phyloP scores from a whole-genome alignment of 2,329 filamentous ascomycete species.

The Phyllosticta citriasiana region DNA sequence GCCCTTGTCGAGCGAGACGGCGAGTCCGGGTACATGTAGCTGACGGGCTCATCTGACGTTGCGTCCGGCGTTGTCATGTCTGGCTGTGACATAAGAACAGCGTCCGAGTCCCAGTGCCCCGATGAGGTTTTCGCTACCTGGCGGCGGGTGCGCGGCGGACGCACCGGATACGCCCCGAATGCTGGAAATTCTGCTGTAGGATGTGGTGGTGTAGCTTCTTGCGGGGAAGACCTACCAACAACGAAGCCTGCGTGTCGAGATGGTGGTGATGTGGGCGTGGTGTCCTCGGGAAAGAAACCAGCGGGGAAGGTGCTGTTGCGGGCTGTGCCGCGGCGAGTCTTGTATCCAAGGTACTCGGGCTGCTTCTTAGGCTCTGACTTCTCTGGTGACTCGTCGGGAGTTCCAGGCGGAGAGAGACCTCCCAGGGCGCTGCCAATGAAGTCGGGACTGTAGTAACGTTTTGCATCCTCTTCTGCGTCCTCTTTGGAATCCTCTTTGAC shows the following conservation, averaged over 20 bases:
- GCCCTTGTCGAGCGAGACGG: neutral
- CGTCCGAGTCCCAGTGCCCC: slow-evolving; percentile 27
- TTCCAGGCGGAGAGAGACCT: neutral
- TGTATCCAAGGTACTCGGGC: neutral
- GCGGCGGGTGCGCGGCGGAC: neutral
- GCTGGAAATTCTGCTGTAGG: neutral
- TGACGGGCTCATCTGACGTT: neutral
- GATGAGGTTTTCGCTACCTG: neutral
- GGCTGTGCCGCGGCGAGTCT: neutral
- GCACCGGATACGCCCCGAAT: neutral
- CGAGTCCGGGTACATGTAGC: neutral
- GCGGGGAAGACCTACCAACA: neutral
- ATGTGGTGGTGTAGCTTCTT: neutral
- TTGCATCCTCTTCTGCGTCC: no score
- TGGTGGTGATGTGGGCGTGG: neutral
- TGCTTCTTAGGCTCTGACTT: neutral
- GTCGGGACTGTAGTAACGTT: slow-evolving; percentile 1
- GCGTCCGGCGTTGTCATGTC: slow-evolving; percentile 10
- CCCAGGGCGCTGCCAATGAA: neutral
- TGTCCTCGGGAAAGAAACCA: slow-evolving; percentile 18
- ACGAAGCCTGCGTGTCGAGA: neutral
- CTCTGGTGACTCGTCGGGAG: neutral
- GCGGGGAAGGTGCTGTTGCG: slow-evolving; percentile 13
- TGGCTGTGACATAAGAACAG: slow-evolving; percentile 24
- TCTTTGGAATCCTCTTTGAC: no score